Evolutionary conservation across 2,329 filamentous ascomycete species (phyloP).

Genomic region (Teratosphaeriaceae sp.): DNA sequence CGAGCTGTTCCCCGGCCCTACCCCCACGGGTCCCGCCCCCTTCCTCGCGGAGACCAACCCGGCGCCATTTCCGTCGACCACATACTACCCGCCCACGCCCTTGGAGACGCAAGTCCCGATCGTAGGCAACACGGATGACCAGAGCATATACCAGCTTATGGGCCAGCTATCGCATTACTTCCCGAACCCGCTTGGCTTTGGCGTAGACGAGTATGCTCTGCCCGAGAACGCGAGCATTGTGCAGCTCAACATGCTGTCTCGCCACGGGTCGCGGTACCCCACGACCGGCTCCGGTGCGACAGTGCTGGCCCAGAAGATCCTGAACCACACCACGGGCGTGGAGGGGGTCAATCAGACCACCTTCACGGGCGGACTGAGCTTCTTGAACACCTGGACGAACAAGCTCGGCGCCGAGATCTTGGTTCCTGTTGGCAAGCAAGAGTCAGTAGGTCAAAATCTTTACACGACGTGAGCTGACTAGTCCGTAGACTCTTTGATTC

Average conservation of each 20-base stretch:
- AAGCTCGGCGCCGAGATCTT: slow-evolving; percentile 64
- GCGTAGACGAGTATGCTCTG: slow-evolving; percentile 65
- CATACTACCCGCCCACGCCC: slow-evolving; percentile 62
- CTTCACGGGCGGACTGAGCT: slow-evolving; percentile 54
- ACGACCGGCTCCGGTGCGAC: slow-evolving; percentile 53
- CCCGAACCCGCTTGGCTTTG: slow-evolving; percentile 62
- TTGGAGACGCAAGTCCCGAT: slow-evolving; percentile 67
- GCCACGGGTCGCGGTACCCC: slow-evolving; percentile 69
- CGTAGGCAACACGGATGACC: slow-evolving; percentile 48
- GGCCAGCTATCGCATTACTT: slow-evolving; percentile 65
- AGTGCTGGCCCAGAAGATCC: slow-evolving; percentile 51
- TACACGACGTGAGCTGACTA: slow-evolving; percentile 39
- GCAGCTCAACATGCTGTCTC: slow-evolving; percentile 65
- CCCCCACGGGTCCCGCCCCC: slow-evolving; percentile 60
- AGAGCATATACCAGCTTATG: slow-evolving; percentile 65
- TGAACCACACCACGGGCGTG: slow-evolving; percentile 40
- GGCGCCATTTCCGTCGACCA: slow-evolving; percentile 53
- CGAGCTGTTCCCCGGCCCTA: slow-evolving; percentile 52
- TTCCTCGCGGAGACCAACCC: slow-evolving; percentile 66
- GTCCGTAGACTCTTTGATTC: slow-evolving; percentile 45
- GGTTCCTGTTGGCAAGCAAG: slow-evolving; percentile 64
- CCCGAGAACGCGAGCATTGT: slow-evolving; percentile 56
- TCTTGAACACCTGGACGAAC: slow-evolving; percentile 64
- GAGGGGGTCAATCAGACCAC: slow-evolving; percentile 40
- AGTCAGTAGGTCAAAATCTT: slow-evolving; percentile 49